phyloP scores from a whole-genome alignment of 345 rosid genomes.

The Populus pruinosa region DNA sequence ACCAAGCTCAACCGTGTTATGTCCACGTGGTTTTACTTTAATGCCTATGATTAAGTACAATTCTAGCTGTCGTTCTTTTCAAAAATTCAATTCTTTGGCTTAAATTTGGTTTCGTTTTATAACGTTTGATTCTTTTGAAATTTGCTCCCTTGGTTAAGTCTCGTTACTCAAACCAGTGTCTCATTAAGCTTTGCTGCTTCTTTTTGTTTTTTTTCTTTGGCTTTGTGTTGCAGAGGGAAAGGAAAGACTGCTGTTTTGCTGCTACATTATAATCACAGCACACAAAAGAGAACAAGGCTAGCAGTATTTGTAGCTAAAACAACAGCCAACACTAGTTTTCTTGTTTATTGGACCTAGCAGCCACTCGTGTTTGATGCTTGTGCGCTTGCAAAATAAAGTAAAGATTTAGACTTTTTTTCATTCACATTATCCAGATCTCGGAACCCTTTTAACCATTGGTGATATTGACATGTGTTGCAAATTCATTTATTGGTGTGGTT shows the following conservation, averaged over 20 bases:
- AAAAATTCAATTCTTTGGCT: background rate
- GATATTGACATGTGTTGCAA: slow-evolving; percentile 30
- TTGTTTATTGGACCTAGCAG: slow-evolving; percentile 30
- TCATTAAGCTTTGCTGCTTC: background rate
- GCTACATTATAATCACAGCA: slow-evolving; percentile 1
- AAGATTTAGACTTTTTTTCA: background rate
- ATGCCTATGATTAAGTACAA: background rate
- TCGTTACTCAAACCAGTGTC: background rate
- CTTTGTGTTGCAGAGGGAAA: slow-evolving; percentile 14
- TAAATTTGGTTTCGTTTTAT: background rate
- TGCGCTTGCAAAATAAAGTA: slow-evolving; percentile 21
- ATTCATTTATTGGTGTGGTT: slow-evolving; percentile 11
- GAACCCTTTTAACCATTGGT: slow-evolving; percentile 20
- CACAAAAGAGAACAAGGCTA: slow-evolving; percentile 5
- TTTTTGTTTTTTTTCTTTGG: background rate
- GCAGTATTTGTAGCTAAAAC: slow-evolving; percentile 3
- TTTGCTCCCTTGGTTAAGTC: background rate
- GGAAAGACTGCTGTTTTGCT: background rate
- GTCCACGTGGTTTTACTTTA: background rate
- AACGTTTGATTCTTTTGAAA: background rate
- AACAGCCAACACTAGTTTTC: slow-evolving; percentile 17
- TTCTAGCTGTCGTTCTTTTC: background rate
- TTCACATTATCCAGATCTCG: slow-evolving; percentile 39
- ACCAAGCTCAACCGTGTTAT: too few species aligned
- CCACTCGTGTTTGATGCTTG: slow-evolving; percentile 43